Percentiles rank a stretch among this genome's conserved stretches.
These are phyloP conservation scores for Hymenoscyphus fructigenus DNA, from an alignment of 2,329 filamentous ascomycete genomes.

Conservation along the genomic window DNA sequence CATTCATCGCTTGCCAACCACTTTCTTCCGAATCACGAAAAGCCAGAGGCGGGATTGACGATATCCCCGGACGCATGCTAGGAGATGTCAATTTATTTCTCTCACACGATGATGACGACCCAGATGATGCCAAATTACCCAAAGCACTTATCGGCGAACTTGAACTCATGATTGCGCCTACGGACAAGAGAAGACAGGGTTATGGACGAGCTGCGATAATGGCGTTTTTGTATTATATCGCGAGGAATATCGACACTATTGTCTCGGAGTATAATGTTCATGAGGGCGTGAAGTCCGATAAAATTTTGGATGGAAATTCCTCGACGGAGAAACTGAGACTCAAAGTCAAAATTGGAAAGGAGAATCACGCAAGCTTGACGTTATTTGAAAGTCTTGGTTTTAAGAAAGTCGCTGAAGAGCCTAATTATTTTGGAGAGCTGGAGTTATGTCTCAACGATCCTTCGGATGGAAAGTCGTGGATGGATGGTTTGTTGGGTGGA, in stretches of 20 bases:
- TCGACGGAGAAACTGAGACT: neutral
- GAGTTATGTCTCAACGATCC: slow-evolving; percentile 45
- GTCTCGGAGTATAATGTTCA: slow-evolving; percentile 35
- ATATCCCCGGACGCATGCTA: slow-evolving; percentile 59
- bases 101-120: slow-evolving; percentile 51
- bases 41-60: slow-evolving; percentile 39
- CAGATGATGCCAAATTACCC: slow-evolving; percentile 27
- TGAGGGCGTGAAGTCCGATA: neutral
- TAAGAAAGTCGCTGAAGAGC: slow-evolving; percentile 42
- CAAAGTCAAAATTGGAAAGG: slow-evolving; percentile 4
- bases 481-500: neutral
- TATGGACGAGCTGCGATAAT: slow-evolving; percentile 64
- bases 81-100: slow-evolving; percentile 85
- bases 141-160: slow-evolving; percentile 62
- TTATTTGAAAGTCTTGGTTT: slow-evolving; percentile 9
- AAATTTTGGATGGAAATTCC: neutral
- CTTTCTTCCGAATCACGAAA: neutral
- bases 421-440: slow-evolving; percentile 68
- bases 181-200: slow-evolving; percentile 57
- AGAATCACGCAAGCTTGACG: neutral
- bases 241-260: slow-evolving; percentile 51
- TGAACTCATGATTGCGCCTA: slow-evolving; percentile 80
- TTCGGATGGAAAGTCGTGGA: neutral
- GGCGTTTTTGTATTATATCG: slow-evolving; percentile 69
- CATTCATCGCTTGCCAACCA: slow-evolving; percentile 74